Evolutionary conservation across 169 alveolate genomes (phyloP).

Genomic region (Neospora caninum): DNA sequence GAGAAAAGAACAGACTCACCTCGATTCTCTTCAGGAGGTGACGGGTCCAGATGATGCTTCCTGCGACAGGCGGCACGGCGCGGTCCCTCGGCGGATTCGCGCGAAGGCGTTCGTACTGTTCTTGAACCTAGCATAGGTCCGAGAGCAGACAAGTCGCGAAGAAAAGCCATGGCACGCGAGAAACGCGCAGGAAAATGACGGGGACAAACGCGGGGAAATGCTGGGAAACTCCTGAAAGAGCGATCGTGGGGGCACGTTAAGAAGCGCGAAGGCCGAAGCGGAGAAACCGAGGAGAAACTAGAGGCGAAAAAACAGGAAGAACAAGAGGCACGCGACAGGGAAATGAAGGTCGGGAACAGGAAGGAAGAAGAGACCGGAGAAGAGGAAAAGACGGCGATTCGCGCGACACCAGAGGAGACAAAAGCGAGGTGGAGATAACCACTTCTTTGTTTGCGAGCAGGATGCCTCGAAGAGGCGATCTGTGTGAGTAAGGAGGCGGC

Average conservation of each 20-base stretch:
- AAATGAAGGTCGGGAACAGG: no score
- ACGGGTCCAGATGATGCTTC: constrained; percentile 94
- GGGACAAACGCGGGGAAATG: not conserved
- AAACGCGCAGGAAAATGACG: not conserved
- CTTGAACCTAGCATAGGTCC: constrained; percentile 76
- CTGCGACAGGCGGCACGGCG: constrained; percentile 94
- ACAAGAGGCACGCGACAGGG: not conserved
- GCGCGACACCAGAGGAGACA: not conserved
- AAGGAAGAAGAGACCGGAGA: not conserved
- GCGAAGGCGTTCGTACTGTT: constrained; percentile 87
- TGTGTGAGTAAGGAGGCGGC: not conserved
- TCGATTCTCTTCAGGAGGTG: constrained; percentile 90
- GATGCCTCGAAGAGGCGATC: not conserved
- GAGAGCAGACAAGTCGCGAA: not conserved
- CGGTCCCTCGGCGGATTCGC: constrained; percentile 91
- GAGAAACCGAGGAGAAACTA: not conserved
- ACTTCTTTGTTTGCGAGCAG: no score
- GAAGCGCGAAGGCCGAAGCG: not conserved
- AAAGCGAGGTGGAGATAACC: not conserved
- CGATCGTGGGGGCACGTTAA: not conserved
- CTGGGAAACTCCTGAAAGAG: not conserved
- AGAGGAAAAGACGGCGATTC: not conserved
- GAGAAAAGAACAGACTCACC: not conserved
- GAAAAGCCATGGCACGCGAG: not conserved
- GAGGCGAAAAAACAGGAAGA: not conserved